A percentile compares a stretch with the other conserved stretches of the same genome.
Evolutionary conservation across 768 basidiomycete genomes (phyloP).

Genomic region (Cystobasidiopsis lactophilus): DNA sequence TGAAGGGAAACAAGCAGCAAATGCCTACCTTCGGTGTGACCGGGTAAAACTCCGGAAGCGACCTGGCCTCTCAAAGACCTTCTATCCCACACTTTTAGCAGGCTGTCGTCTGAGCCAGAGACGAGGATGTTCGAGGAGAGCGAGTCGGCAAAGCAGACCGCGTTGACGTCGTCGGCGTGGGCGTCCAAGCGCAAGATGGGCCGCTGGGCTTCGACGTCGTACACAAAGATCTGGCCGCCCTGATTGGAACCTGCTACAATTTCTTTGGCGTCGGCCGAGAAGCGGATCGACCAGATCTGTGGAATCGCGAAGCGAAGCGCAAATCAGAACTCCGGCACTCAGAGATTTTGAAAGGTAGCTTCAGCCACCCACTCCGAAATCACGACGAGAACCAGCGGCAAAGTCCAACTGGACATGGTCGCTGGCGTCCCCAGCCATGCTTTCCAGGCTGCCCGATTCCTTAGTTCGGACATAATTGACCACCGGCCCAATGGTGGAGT

Average conservation of each 20-base stretch:
- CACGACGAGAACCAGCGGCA: conserved; percentile 4
- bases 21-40: conserved; percentile 90
- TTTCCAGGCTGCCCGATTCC: conserved; percentile 50
- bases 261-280: conserved; percentile 89
- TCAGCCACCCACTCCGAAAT: conserved; percentile 27
- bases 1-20: too few relatives aligned
- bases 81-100: conserved; percentile 76
- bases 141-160: conserved; percentile 71
- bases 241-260: conserved; percentile 65
- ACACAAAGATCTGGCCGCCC: conserved; percentile 33
- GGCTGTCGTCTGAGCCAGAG: conserved; percentile 84
- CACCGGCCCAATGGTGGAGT: conserved; percentile 19
- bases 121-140: conserved; percentile 81
- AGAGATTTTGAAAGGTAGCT: conserved; percentile 38
- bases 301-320: conserved; percentile 31
- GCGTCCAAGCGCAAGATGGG: conserved; percentile 69
- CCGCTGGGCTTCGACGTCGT: conserved; percentile 60
- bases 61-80: conserved; percentile 35
- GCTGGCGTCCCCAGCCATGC: conserved; percentile 81
- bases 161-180: conserved; percentile 72
- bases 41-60: conserved; percentile 72
- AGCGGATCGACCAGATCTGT: conserved; percentile 81
- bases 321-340: too few relatives aligned
- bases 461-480: conserved; percentile 24
- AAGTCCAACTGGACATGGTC: conserved; percentile 22